phyloP scores from a whole-genome alignment of 2,329 filamentous ascomycete species.

The Hypomyces perniciosus region DNA sequence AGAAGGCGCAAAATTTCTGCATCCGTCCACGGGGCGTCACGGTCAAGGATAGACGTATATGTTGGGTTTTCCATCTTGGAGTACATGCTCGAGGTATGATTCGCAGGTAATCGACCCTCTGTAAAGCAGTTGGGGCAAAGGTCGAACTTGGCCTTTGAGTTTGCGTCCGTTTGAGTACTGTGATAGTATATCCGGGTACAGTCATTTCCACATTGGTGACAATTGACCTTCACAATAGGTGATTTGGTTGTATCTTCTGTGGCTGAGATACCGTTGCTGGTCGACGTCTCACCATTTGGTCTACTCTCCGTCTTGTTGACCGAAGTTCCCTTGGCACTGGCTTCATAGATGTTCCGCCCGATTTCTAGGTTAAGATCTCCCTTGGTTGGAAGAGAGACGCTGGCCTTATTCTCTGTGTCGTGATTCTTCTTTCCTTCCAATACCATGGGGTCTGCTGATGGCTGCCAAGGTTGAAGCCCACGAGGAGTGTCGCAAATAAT shows the following conservation, averaged over 20 bases:
- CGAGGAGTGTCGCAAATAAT: constrained; percentile 93
- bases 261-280: constrained; percentile 58
- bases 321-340: constrained; percentile 70
- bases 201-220: constrained; percentile 87
- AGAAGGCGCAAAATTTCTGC: constrained; percentile 82
- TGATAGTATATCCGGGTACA: constrained; percentile 64
- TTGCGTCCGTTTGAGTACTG: constrained; percentile 50
- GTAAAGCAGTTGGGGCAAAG: constrained; percentile 88
- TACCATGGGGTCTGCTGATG: constrained; percentile 67
- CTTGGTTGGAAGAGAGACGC: constrained; percentile 61
- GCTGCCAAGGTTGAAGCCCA: constrained; percentile 91
- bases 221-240: constrained; percentile 66
- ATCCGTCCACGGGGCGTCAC: constrained; percentile 86
- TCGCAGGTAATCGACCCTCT: constrained; percentile 74
- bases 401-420: constrained; percentile 70
- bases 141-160: constrained; percentile 69
- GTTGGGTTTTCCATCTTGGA: constrained; percentile 83
- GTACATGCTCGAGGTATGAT: constrained; percentile 74
- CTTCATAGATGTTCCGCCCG: constrained; percentile 91
- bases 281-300: constrained; percentile 66
- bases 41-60: constrained; percentile 71
- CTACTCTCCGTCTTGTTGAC: constrained; percentile 65
- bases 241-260: constrained; percentile 59
- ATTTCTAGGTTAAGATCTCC: constrained; percentile 86
- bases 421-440: constrained; percentile 53